These are phyloP conservation scores for Boechera divaricarpa DNA, from an alignment of 345 rosid genomes.

Conservation along the genomic window DNA sequence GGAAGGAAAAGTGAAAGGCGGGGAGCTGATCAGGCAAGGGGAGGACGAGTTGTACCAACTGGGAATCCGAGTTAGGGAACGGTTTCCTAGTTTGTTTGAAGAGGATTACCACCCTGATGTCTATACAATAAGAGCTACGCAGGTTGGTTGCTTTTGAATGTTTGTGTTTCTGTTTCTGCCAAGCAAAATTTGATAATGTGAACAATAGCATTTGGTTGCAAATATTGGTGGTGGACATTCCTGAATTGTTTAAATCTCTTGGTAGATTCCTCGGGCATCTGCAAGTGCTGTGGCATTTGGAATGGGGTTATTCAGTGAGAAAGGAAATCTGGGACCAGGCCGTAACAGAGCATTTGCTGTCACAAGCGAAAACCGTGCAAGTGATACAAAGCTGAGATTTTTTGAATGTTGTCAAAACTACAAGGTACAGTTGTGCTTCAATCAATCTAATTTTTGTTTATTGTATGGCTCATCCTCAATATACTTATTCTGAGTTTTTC, in stretches of 20 bases:
- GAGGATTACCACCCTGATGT: conserved; percentile 91
- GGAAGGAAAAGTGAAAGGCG: conserved; percentile 83
- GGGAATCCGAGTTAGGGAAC: conserved; percentile 74
- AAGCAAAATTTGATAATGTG: neutral
- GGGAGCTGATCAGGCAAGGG: conserved; percentile 73
- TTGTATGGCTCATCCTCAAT: neutral
- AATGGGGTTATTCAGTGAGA: conserved; percentile 85
- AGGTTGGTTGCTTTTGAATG: conserved; percentile 52
- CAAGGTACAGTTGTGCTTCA: conserved; percentile 59
- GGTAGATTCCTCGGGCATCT: conserved; percentile 89
- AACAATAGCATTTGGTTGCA: neutral
- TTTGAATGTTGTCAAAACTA: conserved; percentile 84
- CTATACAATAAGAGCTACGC: conserved; percentile 78
- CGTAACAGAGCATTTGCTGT: conserved; percentile 83
- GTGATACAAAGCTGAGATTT: conserved; percentile 83
- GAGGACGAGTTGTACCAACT: conserved; percentile 83
- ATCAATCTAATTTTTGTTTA: neutral
- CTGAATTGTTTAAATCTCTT: conserved; percentile 19
- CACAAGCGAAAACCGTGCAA: conserved; percentile 90
- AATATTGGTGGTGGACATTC: neutral
- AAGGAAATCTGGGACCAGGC: conserved; percentile 84
- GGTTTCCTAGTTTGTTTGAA: conserved; percentile 71
- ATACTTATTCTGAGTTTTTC: neutral
- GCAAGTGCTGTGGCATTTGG: conserved; percentile 99
- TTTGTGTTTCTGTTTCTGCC: neutral